phyloP scores from a whole-genome alignment of 2,329 filamentous ascomycete genomes.

The Arthroderma sp. region DNA sequence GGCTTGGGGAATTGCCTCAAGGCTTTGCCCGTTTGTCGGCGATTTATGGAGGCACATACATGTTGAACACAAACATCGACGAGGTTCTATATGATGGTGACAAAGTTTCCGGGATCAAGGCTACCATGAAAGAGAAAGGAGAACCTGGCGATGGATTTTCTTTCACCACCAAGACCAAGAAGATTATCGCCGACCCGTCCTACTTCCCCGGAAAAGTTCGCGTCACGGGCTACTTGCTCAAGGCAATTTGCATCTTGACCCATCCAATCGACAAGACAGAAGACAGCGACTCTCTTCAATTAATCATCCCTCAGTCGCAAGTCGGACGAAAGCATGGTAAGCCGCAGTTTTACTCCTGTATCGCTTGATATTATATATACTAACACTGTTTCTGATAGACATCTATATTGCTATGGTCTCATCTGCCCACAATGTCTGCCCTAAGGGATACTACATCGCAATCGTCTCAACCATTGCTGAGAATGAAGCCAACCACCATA shows the following conservation, averaged over 20 bases:
- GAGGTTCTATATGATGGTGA: conserved; percentile 69
- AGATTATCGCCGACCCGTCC: conserved; percentile 89
- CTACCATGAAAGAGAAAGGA: conserved; percentile 81
- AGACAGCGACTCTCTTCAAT: conserved; percentile 76
- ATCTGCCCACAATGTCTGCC: conserved; percentile 92
- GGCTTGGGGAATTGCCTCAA: conserved; percentile 90
- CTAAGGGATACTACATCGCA: conserved; percentile 97
- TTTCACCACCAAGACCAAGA: conserved; percentile 91
- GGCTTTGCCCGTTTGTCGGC: conserved; percentile 93
- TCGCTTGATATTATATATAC: neutral
- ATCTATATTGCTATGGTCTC: conserved; percentile 96
- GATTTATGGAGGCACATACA: conserved; percentile 98
- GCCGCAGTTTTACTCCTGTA: conserved; percentile 16
- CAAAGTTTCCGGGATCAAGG: conserved; percentile 92
- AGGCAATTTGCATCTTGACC: conserved; percentile 94
- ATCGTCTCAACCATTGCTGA: conserved; percentile 98
- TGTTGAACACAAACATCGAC: conserved; percentile 91
- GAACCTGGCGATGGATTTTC: conserved; percentile 65
- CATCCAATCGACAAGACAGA: conserved; percentile 85
- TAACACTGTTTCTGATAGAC: conserved; percentile 39
- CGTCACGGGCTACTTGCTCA: conserved; percentile 78
- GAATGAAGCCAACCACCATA: conserved; percentile 79
- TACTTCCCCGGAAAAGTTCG: conserved; percentile 89
- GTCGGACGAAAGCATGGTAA: conserved; percentile 90
- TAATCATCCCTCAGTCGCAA: conserved; percentile 97